Evolutionary conservation across 306 rosid genomes (phyloP).

Genomic region (Rubus idaeus): DNA sequence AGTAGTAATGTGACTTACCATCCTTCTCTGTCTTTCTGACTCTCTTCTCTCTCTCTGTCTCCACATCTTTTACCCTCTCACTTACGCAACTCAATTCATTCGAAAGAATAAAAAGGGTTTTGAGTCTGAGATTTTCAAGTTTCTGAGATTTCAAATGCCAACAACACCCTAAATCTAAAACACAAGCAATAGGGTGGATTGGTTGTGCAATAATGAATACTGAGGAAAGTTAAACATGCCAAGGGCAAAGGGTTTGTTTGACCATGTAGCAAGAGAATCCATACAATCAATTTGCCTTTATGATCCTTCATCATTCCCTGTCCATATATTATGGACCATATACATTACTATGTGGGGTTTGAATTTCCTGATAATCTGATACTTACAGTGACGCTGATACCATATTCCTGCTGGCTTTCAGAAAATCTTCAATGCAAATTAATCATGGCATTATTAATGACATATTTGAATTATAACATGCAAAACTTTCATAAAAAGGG

Average conservation of each 20-base stretch:
- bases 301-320: conserved; percentile 4
- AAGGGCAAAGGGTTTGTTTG: conserved; percentile 13
- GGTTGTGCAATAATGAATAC: neutral
- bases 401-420: conserved; percentile 9
- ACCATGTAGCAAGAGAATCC: neutral
- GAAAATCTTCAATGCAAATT: conserved; percentile 1
- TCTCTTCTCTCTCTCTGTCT: conserved; percentile 32
- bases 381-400: neutral
- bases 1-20: conserved; percentile 67
- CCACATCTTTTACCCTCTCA: conserved; percentile 69
- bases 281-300: conserved; percentile 3
- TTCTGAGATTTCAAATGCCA: conserved; percentile 22
- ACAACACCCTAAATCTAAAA: too few relatives aligned
- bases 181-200: neutral
- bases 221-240: neutral
- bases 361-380: neutral
- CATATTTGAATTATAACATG: neutral
- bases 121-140: conserved; percentile 39
- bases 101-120: conserved; percentile 30
- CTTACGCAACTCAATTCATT: conserved; percentile 52
- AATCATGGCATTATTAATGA: neutral
- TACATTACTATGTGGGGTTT: conserved; percentile 3
- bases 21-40: conserved; percentile 21
- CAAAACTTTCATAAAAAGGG: conserved; percentile 6
- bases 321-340: neutral